phyloP scores from a whole-genome alignment of 2,329 filamentous ascomycete species.

The Neobulgaria alba region DNA sequence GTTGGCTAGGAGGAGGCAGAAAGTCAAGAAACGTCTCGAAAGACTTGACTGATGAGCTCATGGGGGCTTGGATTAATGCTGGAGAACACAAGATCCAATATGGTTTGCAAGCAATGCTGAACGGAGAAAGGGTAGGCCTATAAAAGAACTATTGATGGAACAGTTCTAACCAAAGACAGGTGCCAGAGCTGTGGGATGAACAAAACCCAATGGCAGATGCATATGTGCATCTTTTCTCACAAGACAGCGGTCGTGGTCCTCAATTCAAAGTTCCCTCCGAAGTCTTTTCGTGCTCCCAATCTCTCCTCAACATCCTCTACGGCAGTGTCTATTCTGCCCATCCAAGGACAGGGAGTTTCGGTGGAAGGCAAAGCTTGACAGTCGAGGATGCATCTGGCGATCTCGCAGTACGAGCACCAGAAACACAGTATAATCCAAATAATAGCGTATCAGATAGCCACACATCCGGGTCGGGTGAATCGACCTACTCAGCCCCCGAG shows the following conservation, averaged over 20 bases:
- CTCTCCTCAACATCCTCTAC: constrained; percentile 11
- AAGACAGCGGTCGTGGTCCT: constrained; percentile 40
- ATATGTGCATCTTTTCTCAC: constrained; percentile 48
- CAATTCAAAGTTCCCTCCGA: constrained; percentile 53
- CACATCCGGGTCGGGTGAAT: constrained; percentile 16
- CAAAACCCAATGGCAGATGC: constrained; percentile 37
- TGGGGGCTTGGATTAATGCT: constrained; percentile 44
- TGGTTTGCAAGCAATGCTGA: constrained; percentile 41
- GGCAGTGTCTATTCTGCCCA: constrained; percentile 11
- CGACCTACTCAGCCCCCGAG: constrained; percentile 23
- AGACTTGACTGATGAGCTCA: neutral
- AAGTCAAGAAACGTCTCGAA: constrained; percentile 14
- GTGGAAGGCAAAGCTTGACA: constrained; percentile 33
- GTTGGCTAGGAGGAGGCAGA: constrained; percentile 13
- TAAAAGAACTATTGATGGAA: neutral
- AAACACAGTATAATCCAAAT: constrained; percentile 26
- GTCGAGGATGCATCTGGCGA: constrained; percentile 41
- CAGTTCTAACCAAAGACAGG: constrained; percentile 32
- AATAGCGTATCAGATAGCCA: constrained; percentile 9
- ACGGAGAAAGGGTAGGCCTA: constrained; percentile 44
- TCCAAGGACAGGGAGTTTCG: constrained; percentile 35
- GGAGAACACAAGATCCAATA: constrained; percentile 47
- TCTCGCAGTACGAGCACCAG: constrained; percentile 26
- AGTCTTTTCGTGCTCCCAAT: constrained; percentile 41
- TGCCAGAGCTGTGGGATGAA: constrained; percentile 60